phyloP scores from a whole-genome alignment of 768 basidiomycete genomes.

The Mycena olivaceomarginata region DNA sequence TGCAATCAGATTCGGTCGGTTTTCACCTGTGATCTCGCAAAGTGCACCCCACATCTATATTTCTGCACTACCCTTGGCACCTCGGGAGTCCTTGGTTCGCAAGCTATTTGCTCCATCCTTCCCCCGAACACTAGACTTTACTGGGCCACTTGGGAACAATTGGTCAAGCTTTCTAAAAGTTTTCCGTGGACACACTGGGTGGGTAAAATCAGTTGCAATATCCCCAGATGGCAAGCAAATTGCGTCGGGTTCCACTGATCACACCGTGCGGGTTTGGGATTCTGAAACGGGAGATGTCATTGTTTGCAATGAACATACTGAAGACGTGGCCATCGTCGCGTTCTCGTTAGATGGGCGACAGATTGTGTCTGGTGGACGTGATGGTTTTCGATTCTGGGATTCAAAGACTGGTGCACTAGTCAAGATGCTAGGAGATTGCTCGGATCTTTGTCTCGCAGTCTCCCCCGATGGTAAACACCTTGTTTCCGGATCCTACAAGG shows the following conservation, averaged over 20 bases:
- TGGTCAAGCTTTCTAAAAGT: neutral
- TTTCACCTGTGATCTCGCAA: too few relatives aligned
- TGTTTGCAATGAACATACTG: too few relatives aligned
- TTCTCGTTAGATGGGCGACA: neutral
- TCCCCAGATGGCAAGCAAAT: too few relatives aligned
- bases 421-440: neutral
- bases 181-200: neutral
- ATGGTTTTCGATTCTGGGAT: too few relatives aligned
- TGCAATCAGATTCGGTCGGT: neutral
- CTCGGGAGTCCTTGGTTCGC: neutral
- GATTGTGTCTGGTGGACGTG: neutral
- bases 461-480: slow-evolving; percentile 1
- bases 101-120: neutral
- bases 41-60: too few relatives aligned
- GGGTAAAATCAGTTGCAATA: too few relatives aligned
- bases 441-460: neutral
- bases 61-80: too few relatives aligned
- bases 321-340: too few relatives aligned
- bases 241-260: neutral
- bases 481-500: neutral
- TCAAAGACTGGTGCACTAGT: too few relatives aligned
- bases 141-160: neutral
- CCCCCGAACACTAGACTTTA: neutral
- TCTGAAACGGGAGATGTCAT: too few relatives aligned
- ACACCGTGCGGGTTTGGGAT: neutral